Percentiles rank a stretch among this genome's conserved stretches.
These are phyloP conservation scores for Sphaerulina vaccinii DNA, from an alignment of 2,329 filamentous ascomycete genomes.

Conservation along the genomic window DNA sequence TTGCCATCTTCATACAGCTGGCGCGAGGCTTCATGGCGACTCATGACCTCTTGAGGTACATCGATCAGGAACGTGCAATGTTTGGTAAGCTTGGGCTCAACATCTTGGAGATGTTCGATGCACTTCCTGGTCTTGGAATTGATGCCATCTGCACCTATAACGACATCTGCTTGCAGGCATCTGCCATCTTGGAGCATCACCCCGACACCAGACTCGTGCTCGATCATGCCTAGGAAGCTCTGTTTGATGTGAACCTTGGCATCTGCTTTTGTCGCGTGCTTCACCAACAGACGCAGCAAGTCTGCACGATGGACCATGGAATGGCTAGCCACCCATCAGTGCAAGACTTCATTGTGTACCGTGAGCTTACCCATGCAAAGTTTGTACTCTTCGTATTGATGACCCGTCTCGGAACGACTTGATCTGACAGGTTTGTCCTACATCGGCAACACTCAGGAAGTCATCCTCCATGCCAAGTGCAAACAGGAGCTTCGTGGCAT, in stretches of 20 bases:
- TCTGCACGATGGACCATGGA: conserved; percentile 14
- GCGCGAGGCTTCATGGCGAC: conserved; percentile 2
- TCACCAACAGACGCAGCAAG: conserved; percentile 2
- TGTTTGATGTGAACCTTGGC: conserved; percentile 10
- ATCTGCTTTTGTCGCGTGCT: conserved; percentile 9
- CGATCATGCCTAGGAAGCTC: conserved; percentile 6
- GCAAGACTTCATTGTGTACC: too few relatives aligned
- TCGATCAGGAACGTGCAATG: conserved; percentile 17
- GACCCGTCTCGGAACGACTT: conserved; percentile 7
- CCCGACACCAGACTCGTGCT: not conserved
- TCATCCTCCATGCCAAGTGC: conserved; percentile 4
- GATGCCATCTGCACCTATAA: conserved; percentile 15
- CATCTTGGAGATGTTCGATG: not conserved
- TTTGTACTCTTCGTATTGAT: conserved; percentile 5
- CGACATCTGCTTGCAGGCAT: conserved; percentile 7
- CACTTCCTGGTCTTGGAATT: conserved; percentile 4
- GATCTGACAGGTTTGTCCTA: conserved; percentile 4
- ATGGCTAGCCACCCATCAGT: too few relatives aligned
- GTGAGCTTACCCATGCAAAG: too few relatives aligned
- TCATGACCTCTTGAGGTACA: conserved; percentile 4
- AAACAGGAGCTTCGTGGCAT: conserved; percentile 9
- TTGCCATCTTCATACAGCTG: conserved; percentile 3
- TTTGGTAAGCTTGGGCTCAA: conserved; percentile 5
- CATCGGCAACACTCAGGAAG: conserved; percentile 8
- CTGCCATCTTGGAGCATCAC: conserved; percentile 7